Conservation (phyloP, 331 rosid genomes). For the Erythrophleum ivorense region DNA sequence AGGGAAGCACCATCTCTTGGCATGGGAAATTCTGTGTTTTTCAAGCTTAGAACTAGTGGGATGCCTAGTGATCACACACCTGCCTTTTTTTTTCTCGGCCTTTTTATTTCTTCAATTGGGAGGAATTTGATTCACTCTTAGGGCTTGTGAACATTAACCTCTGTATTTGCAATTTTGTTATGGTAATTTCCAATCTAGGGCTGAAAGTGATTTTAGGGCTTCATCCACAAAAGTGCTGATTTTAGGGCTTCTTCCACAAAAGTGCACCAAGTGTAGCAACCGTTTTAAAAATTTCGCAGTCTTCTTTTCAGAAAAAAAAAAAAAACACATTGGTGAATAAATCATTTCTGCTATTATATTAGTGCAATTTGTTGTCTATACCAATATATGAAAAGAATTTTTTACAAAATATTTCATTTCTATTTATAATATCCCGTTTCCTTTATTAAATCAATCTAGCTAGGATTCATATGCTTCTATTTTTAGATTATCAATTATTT, state of each 20-base stretch:
- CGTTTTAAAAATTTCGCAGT: not conserved
- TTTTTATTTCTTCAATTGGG: not conserved
- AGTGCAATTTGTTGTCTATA: too few species aligned
- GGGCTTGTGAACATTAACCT: slow-evolving; percentile 45
- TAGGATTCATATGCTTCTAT: not conserved
- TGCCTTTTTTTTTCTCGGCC: not conserved
- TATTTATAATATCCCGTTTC: not conserved
- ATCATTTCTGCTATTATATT: too few species aligned
- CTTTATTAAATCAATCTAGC: slow-evolving; percentile 4
- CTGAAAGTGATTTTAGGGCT: slow-evolving; percentile 17
- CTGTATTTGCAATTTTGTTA: slow-evolving; percentile 25
- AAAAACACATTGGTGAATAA: too few species aligned
- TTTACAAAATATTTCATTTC: not conserved
- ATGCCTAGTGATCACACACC: not conserved
- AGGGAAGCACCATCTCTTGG: not conserved
- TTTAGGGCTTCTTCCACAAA: too few species aligned
- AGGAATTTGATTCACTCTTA: slow-evolving; percentile 29
- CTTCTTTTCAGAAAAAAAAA: not conserved
- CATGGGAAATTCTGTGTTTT: slow-evolving; percentile 29
- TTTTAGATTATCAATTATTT: not conserved
- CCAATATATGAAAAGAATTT: not conserved
- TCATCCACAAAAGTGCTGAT: too few species aligned
- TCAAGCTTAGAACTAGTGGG: not conserved
- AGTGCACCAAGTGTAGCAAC: not conserved
- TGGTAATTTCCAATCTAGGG: not conserved